A percentile compares a stretch with the other conserved stretches of the same genome.
Conservation (phyloP, 805 yeast genomes). For the Danielia reshetovae region DNA sequence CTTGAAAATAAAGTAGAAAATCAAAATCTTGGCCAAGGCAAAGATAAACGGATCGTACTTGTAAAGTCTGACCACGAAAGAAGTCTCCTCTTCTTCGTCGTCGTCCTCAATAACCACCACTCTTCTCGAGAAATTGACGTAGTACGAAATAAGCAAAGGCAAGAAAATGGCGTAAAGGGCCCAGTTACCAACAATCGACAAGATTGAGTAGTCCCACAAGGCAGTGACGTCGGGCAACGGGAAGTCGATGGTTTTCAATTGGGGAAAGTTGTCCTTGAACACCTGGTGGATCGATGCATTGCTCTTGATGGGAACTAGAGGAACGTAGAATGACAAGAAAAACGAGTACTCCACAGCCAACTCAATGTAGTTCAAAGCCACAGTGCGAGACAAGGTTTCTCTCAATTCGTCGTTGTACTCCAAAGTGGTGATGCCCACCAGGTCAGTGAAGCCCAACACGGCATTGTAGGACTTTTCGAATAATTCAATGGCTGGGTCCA, state of each 20-base stretch:
- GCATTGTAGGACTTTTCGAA: slow-evolving; percentile 23
- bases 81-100: slow-evolving; percentile 9
- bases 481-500: slow-evolving; percentile 34
- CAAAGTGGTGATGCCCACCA: slow-evolving; percentile 30
- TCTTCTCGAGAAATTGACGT: slow-evolving; percentile 48
- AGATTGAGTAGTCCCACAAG: slow-evolving; percentile 25
- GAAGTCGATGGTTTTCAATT: slow-evolving; percentile 17
- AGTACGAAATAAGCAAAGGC: slow-evolving; percentile 46
- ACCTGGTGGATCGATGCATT: slow-evolving; percentile 34
- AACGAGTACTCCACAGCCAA: slow-evolving; percentile 25
- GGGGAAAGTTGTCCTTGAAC: slow-evolving; percentile 29
- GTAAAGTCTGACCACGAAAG: slow-evolving; percentile 29
- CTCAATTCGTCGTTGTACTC: slow-evolving; percentile 37
- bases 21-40: slow-evolving; percentile 44
- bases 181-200: slow-evolving; percentile 40
- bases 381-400: slow-evolving; percentile 34
- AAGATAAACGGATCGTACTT: slow-evolving; percentile 53
- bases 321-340: slow-evolving; percentile 32
- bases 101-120: slow-evolving; percentile 32
- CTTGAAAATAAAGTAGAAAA: slow-evolving; percentile 29
- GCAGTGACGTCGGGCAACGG: slow-evolving; percentile 35
- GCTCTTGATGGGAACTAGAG: slow-evolving; percentile 32
- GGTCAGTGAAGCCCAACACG: slow-evolving; percentile 30
- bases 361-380: slow-evolving; percentile 34
- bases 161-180: slow-evolving; percentile 31